A percentile compares a stretch with the other conserved stretches of the same genome.
Conservation (phyloP, 202 grass and related monocot genomes). For the Setaria italica region DNA sequence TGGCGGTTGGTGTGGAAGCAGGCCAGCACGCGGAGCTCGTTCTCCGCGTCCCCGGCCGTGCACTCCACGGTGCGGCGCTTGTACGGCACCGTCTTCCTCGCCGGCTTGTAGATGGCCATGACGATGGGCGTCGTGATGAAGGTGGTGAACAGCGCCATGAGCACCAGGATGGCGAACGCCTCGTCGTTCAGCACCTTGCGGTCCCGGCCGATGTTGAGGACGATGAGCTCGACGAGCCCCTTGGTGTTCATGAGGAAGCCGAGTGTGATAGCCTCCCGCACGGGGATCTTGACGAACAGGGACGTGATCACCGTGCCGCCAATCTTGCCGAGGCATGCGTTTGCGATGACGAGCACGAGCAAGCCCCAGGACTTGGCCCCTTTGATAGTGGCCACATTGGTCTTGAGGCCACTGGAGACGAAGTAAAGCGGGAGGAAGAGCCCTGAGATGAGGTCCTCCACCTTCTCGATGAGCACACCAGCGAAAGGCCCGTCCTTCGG, state of each 20-base stretch:
- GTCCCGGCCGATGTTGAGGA: slow-evolving; percentile 89
- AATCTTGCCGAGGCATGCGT: slow-evolving; percentile 80
- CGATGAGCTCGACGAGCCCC: slow-evolving; percentile 92
- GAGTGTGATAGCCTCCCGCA: slow-evolving; percentile 66
- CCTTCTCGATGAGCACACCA: slow-evolving; percentile 82
- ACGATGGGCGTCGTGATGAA: slow-evolving; percentile 88
- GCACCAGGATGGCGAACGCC: slow-evolving; percentile 78
- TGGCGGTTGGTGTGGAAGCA: slow-evolving; percentile 81
- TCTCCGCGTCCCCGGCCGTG: slow-evolving; percentile 32
- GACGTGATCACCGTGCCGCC: slow-evolving; percentile 67
- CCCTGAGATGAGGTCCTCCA: slow-evolving; percentile 82
- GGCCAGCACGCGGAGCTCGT: slow-evolving; percentile 65
- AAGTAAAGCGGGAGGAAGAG: slow-evolving; percentile 97
- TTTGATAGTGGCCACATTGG: slow-evolving; percentile 69
- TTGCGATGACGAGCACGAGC: slow-evolving; percentile 72
- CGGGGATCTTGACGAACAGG: slow-evolving; percentile 52
- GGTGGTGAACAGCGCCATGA: slow-evolving; percentile 94
- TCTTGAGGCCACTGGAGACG: slow-evolving; percentile 90
- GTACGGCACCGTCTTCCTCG: slow-evolving; percentile 59
- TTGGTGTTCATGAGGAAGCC: slow-evolving; percentile 99
- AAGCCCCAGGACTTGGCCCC: slow-evolving; percentile 79
- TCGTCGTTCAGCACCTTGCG: slow-evolving; percentile 89
- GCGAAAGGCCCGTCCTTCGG: slow-evolving; percentile 85
- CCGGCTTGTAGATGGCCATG: slow-evolving; percentile 83
- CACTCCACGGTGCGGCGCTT: slow-evolving; percentile 71